Evolutionary conservation across 75 land plant species (phyloP).

Genomic region (Sequoia sempervirens): DNA sequence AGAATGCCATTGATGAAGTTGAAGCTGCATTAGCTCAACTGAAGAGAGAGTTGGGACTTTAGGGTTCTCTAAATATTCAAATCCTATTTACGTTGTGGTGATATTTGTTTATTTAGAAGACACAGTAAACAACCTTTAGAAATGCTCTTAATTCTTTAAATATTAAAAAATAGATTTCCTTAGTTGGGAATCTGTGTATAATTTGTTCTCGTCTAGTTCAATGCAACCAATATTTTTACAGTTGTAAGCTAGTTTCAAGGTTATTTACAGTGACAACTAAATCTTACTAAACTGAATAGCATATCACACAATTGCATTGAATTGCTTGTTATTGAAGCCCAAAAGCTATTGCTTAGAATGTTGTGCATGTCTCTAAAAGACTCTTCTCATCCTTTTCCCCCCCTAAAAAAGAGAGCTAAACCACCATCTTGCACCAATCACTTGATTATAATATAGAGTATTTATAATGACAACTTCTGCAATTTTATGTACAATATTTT

Average conservation of each 20-base stretch:
- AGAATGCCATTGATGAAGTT: slow-evolving; percentile 73
- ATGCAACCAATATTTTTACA: neutral
- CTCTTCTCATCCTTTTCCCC: no score
- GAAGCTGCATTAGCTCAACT: slow-evolving; percentile 78
- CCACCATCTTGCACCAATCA: no score
- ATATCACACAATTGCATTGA: no score
- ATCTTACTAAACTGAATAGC: neutral
- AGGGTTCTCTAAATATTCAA: slow-evolving; percentile 9
- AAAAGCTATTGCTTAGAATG: neutral
- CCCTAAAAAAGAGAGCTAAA: no score
- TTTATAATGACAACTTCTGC: no score
- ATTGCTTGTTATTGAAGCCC: neutral
- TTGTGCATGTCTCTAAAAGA: neutral
- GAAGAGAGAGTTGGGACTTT: slow-evolving; percentile 85
- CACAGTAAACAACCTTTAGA: neutral
- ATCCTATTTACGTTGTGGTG: neutral
- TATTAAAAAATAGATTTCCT: neutral
- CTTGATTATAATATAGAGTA: no score
- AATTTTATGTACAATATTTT: no score
- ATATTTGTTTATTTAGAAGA: neutral
- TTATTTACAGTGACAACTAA: neutral
- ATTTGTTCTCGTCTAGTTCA: neutral
- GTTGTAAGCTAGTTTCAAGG: neutral
- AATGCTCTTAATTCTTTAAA: neutral
- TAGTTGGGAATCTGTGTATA: neutral